These are phyloP conservation scores for Physcomitrium patens DNA, from an alignment of 225 moss, liverwort and hornwort species.

Conservation along the genomic window DNA sequence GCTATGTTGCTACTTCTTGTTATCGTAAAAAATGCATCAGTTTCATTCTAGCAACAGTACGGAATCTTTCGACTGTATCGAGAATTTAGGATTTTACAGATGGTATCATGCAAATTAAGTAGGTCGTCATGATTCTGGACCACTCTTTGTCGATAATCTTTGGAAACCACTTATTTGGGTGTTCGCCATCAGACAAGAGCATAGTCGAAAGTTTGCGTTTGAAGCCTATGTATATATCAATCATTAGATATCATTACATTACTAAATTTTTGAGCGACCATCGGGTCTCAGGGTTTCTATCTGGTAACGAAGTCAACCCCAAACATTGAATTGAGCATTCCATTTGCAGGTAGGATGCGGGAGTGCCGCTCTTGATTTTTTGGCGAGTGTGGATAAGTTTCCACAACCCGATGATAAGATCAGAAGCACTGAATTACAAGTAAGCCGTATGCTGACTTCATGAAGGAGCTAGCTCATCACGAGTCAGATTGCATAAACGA, in stretches of 20 bases:
- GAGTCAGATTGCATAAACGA: constrained; percentile 10
- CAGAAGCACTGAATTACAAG: constrained; percentile 76
- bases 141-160: background rate
- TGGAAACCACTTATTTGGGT: background rate
- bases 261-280: constrained; percentile 18
- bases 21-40: background rate
- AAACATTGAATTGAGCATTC: constrained; percentile 16
- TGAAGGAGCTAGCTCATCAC: constrained; percentile 10
- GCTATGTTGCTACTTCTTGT: background rate
- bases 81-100: constrained; percentile 18
- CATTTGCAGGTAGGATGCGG: constrained; percentile 83
- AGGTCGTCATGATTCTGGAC: constrained; percentile 12
- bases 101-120: background rate
- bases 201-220: background rate
- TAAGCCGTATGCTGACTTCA: constrained; percentile 39
- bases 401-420: constrained; percentile 95
- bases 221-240: constrained; percentile 3
- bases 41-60: constrained; percentile 3
- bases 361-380: constrained; percentile 79
- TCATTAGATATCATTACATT: background rate
- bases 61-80: background rate
- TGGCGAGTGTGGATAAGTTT: constrained; percentile 78
- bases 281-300: constrained; percentile 6
- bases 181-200: background rate
- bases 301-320: background rate